phyloP scores from a whole-genome alignment of 1,139 yeast genomes.

The Ashbya aceris region DNA sequence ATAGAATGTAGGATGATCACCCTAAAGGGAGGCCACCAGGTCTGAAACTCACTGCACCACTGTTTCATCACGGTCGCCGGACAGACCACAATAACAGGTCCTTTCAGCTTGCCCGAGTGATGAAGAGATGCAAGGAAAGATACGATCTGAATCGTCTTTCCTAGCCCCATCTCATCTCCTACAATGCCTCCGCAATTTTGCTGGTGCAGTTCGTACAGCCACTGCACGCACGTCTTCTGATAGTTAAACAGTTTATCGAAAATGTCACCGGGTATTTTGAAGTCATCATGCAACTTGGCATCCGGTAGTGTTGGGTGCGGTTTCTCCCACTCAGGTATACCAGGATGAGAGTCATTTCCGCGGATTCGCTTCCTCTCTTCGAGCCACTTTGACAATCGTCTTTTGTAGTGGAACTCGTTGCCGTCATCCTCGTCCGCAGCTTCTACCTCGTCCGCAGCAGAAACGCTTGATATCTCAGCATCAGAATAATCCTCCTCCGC shows the following conservation, averaged over 20 bases:
- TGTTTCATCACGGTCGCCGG: constrained; percentile 95
- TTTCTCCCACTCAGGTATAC: constrained; percentile 43
- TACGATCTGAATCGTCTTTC: constrained; percentile 87
- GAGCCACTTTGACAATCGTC: constrained; percentile 53
- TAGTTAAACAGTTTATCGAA: constrained; percentile 82
- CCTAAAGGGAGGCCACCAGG: constrained; percentile 97
- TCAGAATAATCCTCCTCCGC: background rate
- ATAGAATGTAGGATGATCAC: constrained; percentile 83
- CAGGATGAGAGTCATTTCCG: constrained; percentile 18
- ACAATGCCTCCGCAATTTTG: constrained; percentile 91
- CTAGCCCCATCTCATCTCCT: constrained; percentile 97
- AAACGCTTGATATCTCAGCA: background rate
- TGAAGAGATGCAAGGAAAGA: constrained; percentile 86
- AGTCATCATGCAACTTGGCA: constrained; percentile 59
- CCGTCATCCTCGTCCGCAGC: constrained; percentile 58
- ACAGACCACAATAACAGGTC: constrained; percentile 81
- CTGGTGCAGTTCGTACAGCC: constrained; percentile 69
- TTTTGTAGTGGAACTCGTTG: constrained; percentile 52
- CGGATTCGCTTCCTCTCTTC: constrained; percentile 31
- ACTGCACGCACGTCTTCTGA: constrained; percentile 84
- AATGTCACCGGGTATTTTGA: constrained; percentile 82
- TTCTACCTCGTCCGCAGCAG: background rate
- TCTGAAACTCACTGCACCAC: constrained; percentile 92
- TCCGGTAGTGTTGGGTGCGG: constrained; percentile 77
- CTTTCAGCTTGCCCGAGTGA: constrained; percentile 62